Conservation (phyloP, 148 eudicot genomes). For the Suaeda aralocaspica region DNA sequence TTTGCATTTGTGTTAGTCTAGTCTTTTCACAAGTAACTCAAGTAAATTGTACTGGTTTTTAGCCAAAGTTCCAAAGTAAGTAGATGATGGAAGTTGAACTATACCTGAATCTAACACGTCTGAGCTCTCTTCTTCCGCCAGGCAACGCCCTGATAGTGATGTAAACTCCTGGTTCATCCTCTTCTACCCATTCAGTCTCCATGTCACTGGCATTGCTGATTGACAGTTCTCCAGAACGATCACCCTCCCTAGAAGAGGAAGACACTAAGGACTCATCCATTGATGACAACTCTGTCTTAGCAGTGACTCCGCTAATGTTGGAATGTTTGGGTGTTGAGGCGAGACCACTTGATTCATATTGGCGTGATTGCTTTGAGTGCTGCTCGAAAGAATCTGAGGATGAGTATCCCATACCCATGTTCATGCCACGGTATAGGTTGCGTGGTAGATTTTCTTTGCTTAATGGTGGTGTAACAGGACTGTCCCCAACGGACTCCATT, state of each 20-base stretch:
- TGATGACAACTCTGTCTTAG: constrained; percentile 80
- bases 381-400: constrained; percentile 86
- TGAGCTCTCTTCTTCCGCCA: constrained; percentile 81
- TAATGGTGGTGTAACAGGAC: constrained; percentile 82
- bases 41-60: no score
- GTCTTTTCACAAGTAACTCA: no score
- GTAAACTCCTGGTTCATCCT: constrained; percentile 95
- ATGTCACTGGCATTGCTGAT: constrained; percentile 83
- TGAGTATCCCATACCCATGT: constrained; percentile 57
- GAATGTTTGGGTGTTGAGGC: constrained; percentile 84
- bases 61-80: no score
- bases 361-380: constrained; percentile 50
- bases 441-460: constrained; percentile 68
- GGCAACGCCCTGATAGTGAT: constrained; percentile 87
- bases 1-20: no score
- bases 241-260: constrained; percentile 80
- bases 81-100: not conserved
- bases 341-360: constrained; percentile 56
- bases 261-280: constrained; percentile 66
- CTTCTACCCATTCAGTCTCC: constrained; percentile 95
- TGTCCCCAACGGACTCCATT: constrained; percentile 55
- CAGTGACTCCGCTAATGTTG: constrained; percentile 63
- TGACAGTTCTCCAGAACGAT: constrained; percentile 80
- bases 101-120: constrained; percentile 98
- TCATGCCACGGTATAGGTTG: constrained; percentile 47